Conservation (phyloP, 1,284 basidiomycete species). For the Mycosarcoma maydis region DNA sequence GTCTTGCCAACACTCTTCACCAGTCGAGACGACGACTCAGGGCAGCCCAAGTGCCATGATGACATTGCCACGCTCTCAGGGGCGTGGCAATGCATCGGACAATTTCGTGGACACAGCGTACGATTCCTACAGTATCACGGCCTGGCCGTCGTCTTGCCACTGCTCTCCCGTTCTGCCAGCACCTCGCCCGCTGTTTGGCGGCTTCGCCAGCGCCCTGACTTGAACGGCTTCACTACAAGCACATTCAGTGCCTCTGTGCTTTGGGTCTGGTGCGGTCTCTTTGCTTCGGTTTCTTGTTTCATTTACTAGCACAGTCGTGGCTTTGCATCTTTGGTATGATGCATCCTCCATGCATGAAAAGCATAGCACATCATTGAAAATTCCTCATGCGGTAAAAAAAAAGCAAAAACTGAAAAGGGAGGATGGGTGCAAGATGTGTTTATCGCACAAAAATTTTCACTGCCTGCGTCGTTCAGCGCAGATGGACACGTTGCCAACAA, state of each 20-base stretch:
- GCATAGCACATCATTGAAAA: conserved; percentile 2
- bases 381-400: neutral
- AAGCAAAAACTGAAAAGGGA: conserved; percentile 1
- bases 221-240: conserved; percentile 1
- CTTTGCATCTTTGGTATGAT: conserved; percentile 1
- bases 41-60: conserved; percentile 20
- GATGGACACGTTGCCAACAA: no score
- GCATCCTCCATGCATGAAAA: conserved; percentile 8
- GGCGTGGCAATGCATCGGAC: neutral
- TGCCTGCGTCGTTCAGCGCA: neutral
- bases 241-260: neutral
- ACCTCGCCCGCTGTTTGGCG: conserved; percentile 25
- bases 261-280: no score
- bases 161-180: conserved; percentile 24
- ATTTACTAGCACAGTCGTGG: conserved; percentile 1
- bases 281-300: neutral
- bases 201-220: conserved; percentile 19
- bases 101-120: neutral
- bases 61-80: conserved; percentile 5
- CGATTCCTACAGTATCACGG: conserved; percentile 14
- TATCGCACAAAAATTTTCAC: conserved; percentile 3
- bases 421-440: neutral
- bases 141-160: conserved; percentile 15
- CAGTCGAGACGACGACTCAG: conserved; percentile 28
- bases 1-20: conserved; percentile 20